Base-by-base conservation (phyloP, 176 grass and related monocot genomes). In the Triticum aestivum region DNA sequence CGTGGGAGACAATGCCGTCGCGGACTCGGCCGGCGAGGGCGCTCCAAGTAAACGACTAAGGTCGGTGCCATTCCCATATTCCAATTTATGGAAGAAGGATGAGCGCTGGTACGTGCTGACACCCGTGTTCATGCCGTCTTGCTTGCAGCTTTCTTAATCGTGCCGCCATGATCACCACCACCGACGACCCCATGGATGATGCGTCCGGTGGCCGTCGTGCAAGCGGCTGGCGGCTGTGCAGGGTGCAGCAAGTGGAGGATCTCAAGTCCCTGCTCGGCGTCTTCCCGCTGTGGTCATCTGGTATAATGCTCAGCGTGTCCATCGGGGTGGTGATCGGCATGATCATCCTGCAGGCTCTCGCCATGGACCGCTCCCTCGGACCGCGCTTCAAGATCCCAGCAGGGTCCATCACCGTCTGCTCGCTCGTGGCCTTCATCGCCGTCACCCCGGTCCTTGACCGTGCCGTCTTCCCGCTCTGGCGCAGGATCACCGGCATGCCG, bases 291-390 rank as follows among this genome's bases (percentile, higher is more conserved):
- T 91, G 86, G 92, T 42, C 79, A 5, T 71, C 92, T 11, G 23
- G 64, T 33, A 84, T 94, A 73, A 37, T 86, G 26, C 0, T 84
- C 61, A 89, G 86, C 73, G 13, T 89, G 30, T 89, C 89, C 10
- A 81, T 94, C 27, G 83, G 79, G 66, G 82, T 82, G 49, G 64
- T 89, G 47, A 3, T 77, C 7, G 83, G 84, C 64, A 61, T 94
- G 38, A 79, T 72, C 17, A 71, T 91, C 20, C 89, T 94, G 14
- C 83, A 94, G 27, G 92, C 89, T 3, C 86, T 94, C 66, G 69
- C 89, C 17, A 88, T 91, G 92, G 86, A 94, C 49, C 92, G 86
- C 65, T 94, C 86, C 5, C 27, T 94, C 13, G 83, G 91, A 17
- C 26, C 27, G 29, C 59, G 11, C 34, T 94, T 93, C 75, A 21